Conservation (phyloP, 306 rosid species). For the Trifolium dubium region DNA sequence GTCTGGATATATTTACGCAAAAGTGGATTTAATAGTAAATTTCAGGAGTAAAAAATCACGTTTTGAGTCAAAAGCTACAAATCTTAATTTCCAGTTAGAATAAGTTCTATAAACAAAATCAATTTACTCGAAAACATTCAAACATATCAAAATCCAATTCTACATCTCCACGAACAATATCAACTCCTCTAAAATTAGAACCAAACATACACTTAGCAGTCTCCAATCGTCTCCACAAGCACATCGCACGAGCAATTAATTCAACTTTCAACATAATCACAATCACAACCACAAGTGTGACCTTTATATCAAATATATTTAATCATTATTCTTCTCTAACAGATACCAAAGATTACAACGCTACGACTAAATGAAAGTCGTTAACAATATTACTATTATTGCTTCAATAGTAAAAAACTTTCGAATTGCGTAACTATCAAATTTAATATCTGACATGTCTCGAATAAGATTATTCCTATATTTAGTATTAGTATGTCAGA, state of each 20-base stretch:
- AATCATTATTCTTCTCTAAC: background rate
- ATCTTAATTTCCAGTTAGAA: background rate
- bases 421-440: too few species aligned
- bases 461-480: too few species aligned
- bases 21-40: too few species aligned
- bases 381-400: background rate
- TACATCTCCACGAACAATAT: background rate
- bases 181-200: background rate
- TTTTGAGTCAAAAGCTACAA: background rate
- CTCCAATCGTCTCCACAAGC: too few species aligned
- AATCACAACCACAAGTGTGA: too few species aligned
- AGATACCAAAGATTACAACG: background rate
- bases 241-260: too few species aligned
- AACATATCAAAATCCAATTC: background rate
- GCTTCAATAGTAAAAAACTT: background rate
- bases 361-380: background rate
- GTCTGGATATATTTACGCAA: too few species aligned
- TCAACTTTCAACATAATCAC: too few species aligned
- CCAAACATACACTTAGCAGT: background rate
- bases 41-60: background rate
- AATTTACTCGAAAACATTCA: background rate
- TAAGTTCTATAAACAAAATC: background rate
- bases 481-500: too few species aligned
- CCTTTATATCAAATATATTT: too few species aligned
- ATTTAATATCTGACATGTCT: too few species aligned